A percentile compares a stretch with the other conserved stretches of the same genome.
These are phyloP conservation scores for Rosa chinensis DNA, from an alignment of 306 rosid species.

Conservation along the genomic window DNA sequence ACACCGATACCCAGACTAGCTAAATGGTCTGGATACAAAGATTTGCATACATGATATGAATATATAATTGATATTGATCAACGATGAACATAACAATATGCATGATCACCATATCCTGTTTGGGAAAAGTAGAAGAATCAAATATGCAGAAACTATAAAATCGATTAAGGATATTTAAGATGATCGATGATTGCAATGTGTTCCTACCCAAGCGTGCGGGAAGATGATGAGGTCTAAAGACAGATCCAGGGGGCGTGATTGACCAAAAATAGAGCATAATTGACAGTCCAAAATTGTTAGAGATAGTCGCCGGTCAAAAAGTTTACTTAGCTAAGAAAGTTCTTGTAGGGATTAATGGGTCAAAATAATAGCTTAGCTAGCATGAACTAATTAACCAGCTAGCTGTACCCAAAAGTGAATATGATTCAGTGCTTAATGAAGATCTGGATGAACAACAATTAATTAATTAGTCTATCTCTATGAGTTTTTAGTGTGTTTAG, in stretches of 20 bases:
- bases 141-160: too few relatives aligned
- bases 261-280: slow-evolving; percentile 26
- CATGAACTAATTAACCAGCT: slow-evolving; percentile 18
- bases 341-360: slow-evolving; percentile 11
- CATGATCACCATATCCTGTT: background rate
- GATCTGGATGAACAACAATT: slow-evolving; percentile 19
- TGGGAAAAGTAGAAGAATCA: background rate
- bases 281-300: background rate
- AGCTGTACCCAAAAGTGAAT: slow-evolving; percentile 20
- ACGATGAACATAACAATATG: background rate
- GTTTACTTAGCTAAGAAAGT: slow-evolving; percentile 20
- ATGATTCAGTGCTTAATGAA: slow-evolving; percentile 12
- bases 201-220: slow-evolving; percentile 63
- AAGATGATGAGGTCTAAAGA: background rate
- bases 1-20: too few relatives aligned
- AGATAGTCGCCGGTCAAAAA: slow-evolving; percentile 35
- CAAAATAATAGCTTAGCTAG: slow-evolving; percentile 29
- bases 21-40: too few relatives aligned
- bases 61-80: too few relatives aligned
- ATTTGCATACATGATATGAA: too few relatives aligned
- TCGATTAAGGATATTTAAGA: background rate
- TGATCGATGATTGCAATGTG: slow-evolving; percentile 42
- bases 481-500: slow-evolving; percentile 7
- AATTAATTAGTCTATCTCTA: slow-evolving; percentile 7
- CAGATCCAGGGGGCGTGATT: slow-evolving; percentile 22